These are phyloP conservation scores for Wallemia mellicola DNA, from an alignment of 1,284 basidiomycete genomes.

Conservation along the genomic window DNA sequence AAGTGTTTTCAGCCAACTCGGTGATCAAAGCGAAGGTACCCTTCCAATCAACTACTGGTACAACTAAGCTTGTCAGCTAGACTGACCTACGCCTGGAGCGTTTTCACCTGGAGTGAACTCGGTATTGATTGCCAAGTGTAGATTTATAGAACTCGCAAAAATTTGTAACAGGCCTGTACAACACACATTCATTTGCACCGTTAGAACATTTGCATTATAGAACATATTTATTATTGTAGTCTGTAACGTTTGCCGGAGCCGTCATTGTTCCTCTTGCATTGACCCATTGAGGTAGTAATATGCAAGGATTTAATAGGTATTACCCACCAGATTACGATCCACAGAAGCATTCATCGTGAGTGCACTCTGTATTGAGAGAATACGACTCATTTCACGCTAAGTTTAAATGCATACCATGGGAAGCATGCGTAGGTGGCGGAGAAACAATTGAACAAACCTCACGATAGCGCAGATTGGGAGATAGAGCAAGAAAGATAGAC, in stretches of 20 bases:
- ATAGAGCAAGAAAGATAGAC: constrained; percentile 68
- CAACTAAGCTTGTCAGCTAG: not conserved
- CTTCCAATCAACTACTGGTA: not conserved
- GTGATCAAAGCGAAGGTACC: not conserved
- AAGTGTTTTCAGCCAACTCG: not conserved
- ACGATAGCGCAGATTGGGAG: constrained; percentile 25
- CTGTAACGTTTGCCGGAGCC: not conserved
- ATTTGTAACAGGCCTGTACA: not conserved
- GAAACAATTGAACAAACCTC: not conserved
- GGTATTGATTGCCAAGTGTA: not conserved
- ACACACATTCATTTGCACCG: not conserved
- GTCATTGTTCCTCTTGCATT: no score
- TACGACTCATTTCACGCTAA: not conserved
- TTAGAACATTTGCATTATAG: not conserved
- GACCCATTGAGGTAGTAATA: constrained; percentile 4
- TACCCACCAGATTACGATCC: constrained; percentile 79
- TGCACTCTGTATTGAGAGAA: not conserved
- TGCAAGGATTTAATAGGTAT: constrained; percentile 55
- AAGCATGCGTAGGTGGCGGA: constrained; percentile 37
- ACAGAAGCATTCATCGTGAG: constrained; percentile 18
- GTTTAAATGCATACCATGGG: constrained; percentile 21
- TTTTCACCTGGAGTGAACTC: not conserved
- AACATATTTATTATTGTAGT: not conserved
- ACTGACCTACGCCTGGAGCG: not conserved
- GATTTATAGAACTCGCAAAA: not conserved